Evolutionary conservation across 139 green algal species (phyloP), one percentile per base, ranked within the genome.

Genomic region (Auxenochlorella protothecoides): DNA sequence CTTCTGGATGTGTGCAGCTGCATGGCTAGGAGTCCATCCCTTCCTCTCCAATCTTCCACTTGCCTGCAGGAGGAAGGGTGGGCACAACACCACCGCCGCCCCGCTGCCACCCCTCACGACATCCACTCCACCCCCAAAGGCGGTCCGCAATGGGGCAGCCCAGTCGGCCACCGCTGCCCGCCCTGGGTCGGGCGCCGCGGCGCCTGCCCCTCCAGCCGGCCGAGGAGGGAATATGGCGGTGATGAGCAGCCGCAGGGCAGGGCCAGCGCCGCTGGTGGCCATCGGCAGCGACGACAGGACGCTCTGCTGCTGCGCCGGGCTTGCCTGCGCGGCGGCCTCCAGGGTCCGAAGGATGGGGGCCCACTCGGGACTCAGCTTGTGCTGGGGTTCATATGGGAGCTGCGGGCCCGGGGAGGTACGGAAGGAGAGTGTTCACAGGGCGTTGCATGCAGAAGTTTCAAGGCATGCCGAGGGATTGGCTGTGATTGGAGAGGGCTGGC

Each of bases 291-390:
- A 4, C 0, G 16, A 16, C 9, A 63, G 68, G 69, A 70, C 51
- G 10, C 7, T 60, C 67, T 4, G 8, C 67, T 5, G 59, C 73
- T n/a, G 16, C 13, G 6, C 55, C 16, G 64, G 55, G 5, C 15
- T 68, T 5, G 15, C 56, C 11, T 4, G 16, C n/a, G 70, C 53
- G 53, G 62, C 70, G 11, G 70, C 65, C 53, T 62, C 10, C 71
- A 75, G 71, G 54, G 52, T 27, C 54, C 52, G 11, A 10, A 75
- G 71, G 14, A 70, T 44, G 54, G 15, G 4, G 9, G 9, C 52
- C 77, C 77, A 82, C 59, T 82, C 77, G 14, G 77, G 77, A 0
- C 73, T 73, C 55, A 79, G 57, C 51, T 76, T 79, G 72, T 79
- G 66, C 7, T 55, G 14, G 5, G 61, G 27, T 2, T 76, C 59